A percentile compares a stretch with the other conserved stretches of the same genome.
These are phyloP conservation scores for Aureobasidium pullulans DNA, from an alignment of 2,329 filamentous ascomycete species.

Conservation along the genomic window DNA sequence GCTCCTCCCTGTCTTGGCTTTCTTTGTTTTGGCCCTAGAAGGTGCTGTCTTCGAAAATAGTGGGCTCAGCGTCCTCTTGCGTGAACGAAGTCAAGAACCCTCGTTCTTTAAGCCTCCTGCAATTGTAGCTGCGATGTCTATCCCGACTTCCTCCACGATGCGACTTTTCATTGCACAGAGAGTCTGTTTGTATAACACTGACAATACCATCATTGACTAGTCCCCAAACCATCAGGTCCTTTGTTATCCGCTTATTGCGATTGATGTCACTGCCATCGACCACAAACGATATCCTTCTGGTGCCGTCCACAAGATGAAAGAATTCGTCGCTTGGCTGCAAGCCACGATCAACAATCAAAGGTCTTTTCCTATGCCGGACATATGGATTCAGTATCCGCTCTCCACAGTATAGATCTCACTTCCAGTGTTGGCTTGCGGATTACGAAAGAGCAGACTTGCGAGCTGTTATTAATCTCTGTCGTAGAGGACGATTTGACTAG, in stretches of 20 bases:
- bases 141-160: background rate
- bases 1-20: background rate
- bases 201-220: background rate
- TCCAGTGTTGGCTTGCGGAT: background rate
- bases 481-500: background rate
- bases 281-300: background rate
- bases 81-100: background rate
- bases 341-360: background rate
- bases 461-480: background rate
- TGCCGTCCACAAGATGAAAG: background rate
- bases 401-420: background rate
- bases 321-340: background rate
- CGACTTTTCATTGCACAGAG: too few relatives aligned
- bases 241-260: background rate
- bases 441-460: background rate
- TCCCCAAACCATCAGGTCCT: background rate
- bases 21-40: background rate
- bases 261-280: background rate
- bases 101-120: background rate
- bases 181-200: background rate
- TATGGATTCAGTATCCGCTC: background rate
- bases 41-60: background rate
- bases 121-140: too few relatives aligned
- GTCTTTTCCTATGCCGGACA: conserved; percentile 6
- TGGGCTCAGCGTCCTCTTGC: background rate